Evolutionary conservation across 768 basidiomycete species (phyloP).

Genomic region (Calocera cornea): DNA sequence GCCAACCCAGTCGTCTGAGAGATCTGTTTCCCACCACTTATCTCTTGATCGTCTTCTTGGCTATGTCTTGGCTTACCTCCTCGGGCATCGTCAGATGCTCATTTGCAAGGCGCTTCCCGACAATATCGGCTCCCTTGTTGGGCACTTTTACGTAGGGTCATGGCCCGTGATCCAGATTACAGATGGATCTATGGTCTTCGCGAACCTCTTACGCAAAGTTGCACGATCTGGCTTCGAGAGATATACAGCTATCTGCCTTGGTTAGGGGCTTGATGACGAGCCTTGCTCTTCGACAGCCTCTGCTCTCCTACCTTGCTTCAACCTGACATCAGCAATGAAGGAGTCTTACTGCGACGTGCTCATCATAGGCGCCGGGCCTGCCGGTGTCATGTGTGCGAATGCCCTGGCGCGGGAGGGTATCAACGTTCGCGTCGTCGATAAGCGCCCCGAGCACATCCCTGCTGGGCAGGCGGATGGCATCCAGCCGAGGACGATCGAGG

Average conservation of each 20-base stretch:
- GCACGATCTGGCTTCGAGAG: neutral
- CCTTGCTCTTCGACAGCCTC: neutral
- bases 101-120: neutral
- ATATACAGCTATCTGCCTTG: neutral
- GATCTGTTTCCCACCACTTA: neutral
- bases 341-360: slow-evolving; percentile 13
- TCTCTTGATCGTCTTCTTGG: neutral
- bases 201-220: neutral
- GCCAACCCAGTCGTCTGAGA: neutral
- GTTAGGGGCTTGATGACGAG: neutral
- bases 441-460: slow-evolving; percentile 33
- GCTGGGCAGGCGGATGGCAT: slow-evolving; percentile 46
- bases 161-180: neutral
- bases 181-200: neutral
- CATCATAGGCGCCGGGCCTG: slow-evolving; percentile 16
- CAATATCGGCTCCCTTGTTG: neutral
- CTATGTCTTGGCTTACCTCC: neutral
- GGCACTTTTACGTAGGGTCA: neutral
- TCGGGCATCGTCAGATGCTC: neutral
- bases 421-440: slow-evolving; percentile 46
- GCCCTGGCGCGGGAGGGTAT: slow-evolving; percentile 45
- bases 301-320: neutral
- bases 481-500: slow-evolving; percentile 41
- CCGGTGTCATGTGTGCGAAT: slow-evolving; percentile 57
- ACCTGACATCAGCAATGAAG: neutral